These are phyloP conservation scores for Alternaria burnsii DNA, from an alignment of 2,329 filamentous ascomycete genomes.

Conservation along the genomic window DNA sequence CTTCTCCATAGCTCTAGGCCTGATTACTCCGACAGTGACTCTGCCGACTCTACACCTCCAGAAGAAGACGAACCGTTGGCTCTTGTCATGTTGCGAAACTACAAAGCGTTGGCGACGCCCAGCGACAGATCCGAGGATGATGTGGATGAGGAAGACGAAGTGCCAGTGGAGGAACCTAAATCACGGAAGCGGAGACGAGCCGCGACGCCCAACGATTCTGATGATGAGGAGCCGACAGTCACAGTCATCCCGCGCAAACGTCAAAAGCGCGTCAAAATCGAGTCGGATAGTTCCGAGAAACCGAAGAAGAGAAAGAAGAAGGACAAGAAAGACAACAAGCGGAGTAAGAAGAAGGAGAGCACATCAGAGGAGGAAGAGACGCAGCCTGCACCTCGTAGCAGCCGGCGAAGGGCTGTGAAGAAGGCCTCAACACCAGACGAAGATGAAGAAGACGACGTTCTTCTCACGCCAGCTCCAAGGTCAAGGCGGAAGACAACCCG, in stretches of 20 bases:
- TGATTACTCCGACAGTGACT: slow-evolving; percentile 29
- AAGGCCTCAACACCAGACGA: slow-evolving; percentile 12
- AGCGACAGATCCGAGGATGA: slow-evolving; percentile 17
- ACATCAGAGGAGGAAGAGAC: slow-evolving; percentile 4
- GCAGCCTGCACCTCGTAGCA: slow-evolving; percentile 11
- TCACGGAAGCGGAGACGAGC: slow-evolving; percentile 31
- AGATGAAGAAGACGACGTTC: slow-evolving; percentile 7
- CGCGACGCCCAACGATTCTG: slow-evolving; percentile 8
- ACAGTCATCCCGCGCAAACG: slow-evolving; percentile 26
- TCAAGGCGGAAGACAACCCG: neutral
- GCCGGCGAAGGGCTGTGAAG: slow-evolving; percentile 11
- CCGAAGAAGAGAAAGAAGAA: slow-evolving; percentile 6
- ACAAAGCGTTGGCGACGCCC: slow-evolving; percentile 12
- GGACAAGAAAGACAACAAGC: slow-evolving; percentile 4
- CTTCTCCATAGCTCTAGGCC: slow-evolving; percentile 35
- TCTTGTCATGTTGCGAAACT: slow-evolving; percentile 21
- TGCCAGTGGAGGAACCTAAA: neutral
- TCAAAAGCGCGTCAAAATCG: slow-evolving; percentile 7
- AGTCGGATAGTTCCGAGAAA: slow-evolving; percentile 8
- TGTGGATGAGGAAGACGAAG: slow-evolving; percentile 6
- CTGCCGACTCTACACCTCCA: slow-evolving; percentile 15
- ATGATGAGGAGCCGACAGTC: slow-evolving; percentile 17
- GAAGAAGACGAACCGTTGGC: slow-evolving; percentile 7
- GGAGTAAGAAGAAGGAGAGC: neutral
- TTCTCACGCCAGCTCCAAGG: slow-evolving; percentile 1